A percentile compares a stretch with the other conserved stretches of the same genome.
Conservation (phyloP, 257 asterid genomes). For the Solanum chiquidenum region DNA sequence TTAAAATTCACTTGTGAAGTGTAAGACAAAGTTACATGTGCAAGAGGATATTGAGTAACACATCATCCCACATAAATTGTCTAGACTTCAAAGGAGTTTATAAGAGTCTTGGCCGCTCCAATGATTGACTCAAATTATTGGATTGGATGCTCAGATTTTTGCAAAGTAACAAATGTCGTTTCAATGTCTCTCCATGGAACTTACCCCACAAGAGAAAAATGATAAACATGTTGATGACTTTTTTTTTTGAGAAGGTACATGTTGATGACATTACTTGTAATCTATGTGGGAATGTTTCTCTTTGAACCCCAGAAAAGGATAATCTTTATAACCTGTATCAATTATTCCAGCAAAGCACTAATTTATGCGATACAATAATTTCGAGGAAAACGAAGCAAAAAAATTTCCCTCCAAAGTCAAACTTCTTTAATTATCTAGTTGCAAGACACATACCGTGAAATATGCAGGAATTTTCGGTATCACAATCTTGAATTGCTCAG, state of each 20-base stretch:
- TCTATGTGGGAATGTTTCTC: neutral
- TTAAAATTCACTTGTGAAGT: neutral
- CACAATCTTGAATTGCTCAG: slow-evolving; percentile 74
- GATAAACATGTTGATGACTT: neutral
- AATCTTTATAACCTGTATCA: neutral
- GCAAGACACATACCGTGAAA: slow-evolving; percentile 59
- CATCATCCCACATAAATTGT: neutral
- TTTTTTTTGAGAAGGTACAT: neutral
- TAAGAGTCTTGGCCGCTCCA: neutral
- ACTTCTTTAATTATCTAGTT: neutral
- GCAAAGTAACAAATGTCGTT: neutral
- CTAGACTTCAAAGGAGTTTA: neutral
- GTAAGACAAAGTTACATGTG: neutral
- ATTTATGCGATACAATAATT: neutral
- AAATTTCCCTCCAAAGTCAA: neutral
- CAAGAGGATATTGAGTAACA: neutral
- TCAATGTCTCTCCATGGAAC: neutral
- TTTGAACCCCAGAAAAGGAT: neutral
- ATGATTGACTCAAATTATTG: neutral
- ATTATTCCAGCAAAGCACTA: neutral
- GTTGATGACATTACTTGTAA: neutral
- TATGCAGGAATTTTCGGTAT: slow-evolving; percentile 96
- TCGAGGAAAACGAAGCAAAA: neutral
- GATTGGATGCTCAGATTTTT: neutral
- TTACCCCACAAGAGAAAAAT: neutral